Conservation (phyloP, 2,329 filamentous ascomycete genomes). For the Penicillium crustosum region DNA sequence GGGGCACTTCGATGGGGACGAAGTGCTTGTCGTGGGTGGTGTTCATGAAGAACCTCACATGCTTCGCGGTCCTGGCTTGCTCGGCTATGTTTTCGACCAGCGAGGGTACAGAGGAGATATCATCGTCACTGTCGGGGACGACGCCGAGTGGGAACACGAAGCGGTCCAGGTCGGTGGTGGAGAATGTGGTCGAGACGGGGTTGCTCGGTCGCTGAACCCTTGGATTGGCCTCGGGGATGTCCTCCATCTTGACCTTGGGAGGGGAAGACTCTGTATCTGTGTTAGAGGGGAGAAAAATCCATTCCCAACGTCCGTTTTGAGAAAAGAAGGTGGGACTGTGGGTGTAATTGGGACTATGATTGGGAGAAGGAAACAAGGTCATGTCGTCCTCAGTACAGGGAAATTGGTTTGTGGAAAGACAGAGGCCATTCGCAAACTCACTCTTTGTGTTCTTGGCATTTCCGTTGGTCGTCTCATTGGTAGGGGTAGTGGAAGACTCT, state of each 20-base stretch:
- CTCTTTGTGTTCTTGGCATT: neutral
- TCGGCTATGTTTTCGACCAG: neutral
- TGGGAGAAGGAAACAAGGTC: neutral
- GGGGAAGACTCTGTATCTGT: neutral
- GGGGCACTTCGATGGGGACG: neutral
- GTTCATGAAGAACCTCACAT: conserved; percentile 10
- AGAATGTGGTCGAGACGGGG: neutral
- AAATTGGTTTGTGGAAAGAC: neutral
- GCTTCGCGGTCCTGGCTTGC: neutral
- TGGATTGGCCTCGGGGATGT: neutral
- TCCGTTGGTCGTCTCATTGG: neutral
- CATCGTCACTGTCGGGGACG: neutral
- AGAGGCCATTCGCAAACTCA: neutral
- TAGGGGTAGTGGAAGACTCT: neutral
- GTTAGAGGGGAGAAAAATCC: neutral
- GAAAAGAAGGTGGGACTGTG: neutral
- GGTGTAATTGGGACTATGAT: neutral
- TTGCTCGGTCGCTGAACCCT: neutral
- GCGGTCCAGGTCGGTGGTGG: neutral
- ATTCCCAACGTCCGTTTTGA: neutral
- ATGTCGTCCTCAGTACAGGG: neutral
- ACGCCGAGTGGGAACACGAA: neutral
- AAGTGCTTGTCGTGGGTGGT: conserved; percentile 5
- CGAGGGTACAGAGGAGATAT: neutral
- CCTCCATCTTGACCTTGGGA: neutral